phyloP scores from a whole-genome alignment of 768 basidiomycete species.

The Calocybe indica region DNA sequence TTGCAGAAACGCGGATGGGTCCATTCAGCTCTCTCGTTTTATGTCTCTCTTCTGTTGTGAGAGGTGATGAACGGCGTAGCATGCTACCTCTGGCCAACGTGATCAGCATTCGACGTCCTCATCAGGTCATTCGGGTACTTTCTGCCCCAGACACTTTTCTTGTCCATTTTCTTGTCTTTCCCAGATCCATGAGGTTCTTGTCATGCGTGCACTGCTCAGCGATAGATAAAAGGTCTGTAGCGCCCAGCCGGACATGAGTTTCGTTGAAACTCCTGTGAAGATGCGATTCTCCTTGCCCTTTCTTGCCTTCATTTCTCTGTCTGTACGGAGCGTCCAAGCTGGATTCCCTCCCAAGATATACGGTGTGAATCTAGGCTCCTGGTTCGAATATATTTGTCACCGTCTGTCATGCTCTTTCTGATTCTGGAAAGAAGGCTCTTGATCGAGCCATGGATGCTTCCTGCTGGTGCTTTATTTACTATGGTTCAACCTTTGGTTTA shows the following conservation, averaged over 20 bases:
- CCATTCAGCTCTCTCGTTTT: too few relatives aligned
- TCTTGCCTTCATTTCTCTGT: constrained; percentile 1
- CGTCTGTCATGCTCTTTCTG: background rate
- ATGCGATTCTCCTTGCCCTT: background rate
- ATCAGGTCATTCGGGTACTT: background rate
- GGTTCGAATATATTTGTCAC: constrained; percentile 19
- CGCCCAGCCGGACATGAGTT: too few relatives aligned
- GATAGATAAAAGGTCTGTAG: too few relatives aligned
- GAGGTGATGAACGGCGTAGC: background rate
- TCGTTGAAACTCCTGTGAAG: too few relatives aligned
- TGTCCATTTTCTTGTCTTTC: too few relatives aligned
- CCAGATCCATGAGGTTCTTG: too few relatives aligned
- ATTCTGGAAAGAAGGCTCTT: constrained; percentile 46
- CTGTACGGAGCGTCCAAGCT: constrained; percentile 9
- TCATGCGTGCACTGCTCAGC: too few relatives aligned
- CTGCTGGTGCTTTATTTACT: constrained; percentile 35
- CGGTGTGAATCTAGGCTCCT: constrained; percentile 27
- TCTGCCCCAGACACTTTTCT: too few relatives aligned
- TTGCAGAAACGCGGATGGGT: too few relatives aligned
- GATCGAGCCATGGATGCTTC: constrained; percentile 81
- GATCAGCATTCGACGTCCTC: constrained; percentile 9
- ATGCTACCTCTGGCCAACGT: constrained; percentile 2
- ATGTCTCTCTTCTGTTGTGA: background rate
- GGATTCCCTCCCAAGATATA: constrained; percentile 20
- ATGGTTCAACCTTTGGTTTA: background rate